Conservation (phyloP, 441 rosid genomes). For the Flueggea neowawraea region DNA sequence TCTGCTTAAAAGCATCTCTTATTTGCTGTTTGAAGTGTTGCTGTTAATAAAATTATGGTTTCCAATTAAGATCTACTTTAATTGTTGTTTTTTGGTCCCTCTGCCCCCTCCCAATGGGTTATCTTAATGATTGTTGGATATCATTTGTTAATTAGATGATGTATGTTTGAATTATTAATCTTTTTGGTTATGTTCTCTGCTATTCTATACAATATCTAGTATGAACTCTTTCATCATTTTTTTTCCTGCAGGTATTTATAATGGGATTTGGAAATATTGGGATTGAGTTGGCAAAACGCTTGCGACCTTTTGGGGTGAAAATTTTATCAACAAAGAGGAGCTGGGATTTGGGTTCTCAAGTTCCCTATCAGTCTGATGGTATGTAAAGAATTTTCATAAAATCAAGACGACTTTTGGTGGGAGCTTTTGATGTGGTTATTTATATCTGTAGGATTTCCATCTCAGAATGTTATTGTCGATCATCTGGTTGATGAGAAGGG, state of each 20-base stretch:
- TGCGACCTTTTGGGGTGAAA: constrained; percentile 76
- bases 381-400: constrained; percentile 12
- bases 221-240: neutral
- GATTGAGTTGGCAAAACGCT: constrained; percentile 75
- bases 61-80: no score
- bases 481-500: constrained; percentile 80
- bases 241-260: constrained; percentile 62
- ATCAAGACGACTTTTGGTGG: constrained; percentile 11
- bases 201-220: neutral
- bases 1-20: no score
- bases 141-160: no score
- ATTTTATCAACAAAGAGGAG: constrained; percentile 81
- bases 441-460: constrained; percentile 22
- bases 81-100: no score
- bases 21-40: no score
- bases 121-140: no score
- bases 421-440: constrained; percentile 19
- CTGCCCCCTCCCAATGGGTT: no score
- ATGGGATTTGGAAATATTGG: constrained; percentile 94
- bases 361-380: constrained; percentile 35
- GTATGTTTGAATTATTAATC: neutral
- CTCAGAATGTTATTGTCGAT: constrained; percentile 20
- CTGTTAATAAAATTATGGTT: no score
- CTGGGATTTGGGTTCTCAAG: constrained; percentile 44
- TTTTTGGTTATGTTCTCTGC: neutral